Percentiles rank a stretch among this genome's conserved stretches.
Conservation (phyloP, 2,329 filamentous ascomycete species). For the Phyllosticta capitalensis region DNA sequence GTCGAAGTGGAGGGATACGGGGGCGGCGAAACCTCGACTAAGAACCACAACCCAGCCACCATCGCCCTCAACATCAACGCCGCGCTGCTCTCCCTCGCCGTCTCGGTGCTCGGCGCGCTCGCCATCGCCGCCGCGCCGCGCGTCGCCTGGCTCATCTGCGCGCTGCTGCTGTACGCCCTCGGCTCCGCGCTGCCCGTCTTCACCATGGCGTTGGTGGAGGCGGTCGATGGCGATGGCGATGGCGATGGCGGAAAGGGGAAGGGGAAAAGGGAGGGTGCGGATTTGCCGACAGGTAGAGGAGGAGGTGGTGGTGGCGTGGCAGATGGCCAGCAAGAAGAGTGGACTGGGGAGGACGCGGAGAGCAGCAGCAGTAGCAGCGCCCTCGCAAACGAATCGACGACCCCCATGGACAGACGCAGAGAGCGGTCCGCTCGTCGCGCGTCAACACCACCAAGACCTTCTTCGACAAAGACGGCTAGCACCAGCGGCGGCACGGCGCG, state of each 20-base stretch:
- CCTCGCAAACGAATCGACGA: no score
- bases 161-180: constrained; percentile 28
- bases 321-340: no score
- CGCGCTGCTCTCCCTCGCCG: constrained; percentile 21
- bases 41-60: constrained; percentile 15
- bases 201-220: constrained; percentile 29
- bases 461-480: no score
- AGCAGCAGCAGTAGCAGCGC: no score
- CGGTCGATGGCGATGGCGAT: constrained; percentile 4
- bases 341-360: no score
- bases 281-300: no score
- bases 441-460: constrained; percentile 9
- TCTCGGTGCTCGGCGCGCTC: constrained; percentile 26
- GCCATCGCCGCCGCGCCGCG: constrained; percentile 22
- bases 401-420: no score
- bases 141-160: constrained; percentile 17
- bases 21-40: no score
- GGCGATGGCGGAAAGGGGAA: background rate
- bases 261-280: background rate
- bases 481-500: constrained; percentile 18
- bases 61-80: constrained; percentile 23
- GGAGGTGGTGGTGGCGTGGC: no score
- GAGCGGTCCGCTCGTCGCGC: background rate
- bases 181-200: constrained; percentile 31
- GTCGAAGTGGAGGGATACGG: background rate